Evolutionary conservation across 768 basidiomycete species (phyloP).

Genomic region (Scleroderma bovista): DNA sequence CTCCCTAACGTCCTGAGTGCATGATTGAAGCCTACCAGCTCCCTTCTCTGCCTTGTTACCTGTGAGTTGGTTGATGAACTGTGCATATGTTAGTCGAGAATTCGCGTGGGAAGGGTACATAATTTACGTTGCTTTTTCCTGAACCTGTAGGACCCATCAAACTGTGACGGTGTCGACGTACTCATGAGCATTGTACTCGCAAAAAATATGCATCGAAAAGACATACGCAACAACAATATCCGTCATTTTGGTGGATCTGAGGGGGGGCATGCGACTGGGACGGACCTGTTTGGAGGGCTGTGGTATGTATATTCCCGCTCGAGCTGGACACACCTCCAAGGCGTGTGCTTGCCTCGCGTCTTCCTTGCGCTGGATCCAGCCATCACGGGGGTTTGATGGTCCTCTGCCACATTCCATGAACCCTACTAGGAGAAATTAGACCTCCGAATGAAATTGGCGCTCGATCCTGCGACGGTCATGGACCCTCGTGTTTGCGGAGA

Average conservation of each 20-base stretch:
- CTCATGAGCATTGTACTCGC: too few species aligned
- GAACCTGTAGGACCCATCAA: conserved; percentile 9
- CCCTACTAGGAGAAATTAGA: neutral
- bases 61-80: neutral
- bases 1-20: conserved; percentile 8
- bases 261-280: too few species aligned
- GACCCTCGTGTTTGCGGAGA: neutral
- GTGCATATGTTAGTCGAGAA: neutral
- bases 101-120: neutral
- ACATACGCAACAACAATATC: too few species aligned
- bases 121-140: neutral
- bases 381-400: neutral
- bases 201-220: too few species aligned
- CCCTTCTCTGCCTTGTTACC: neutral
- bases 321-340: too few species aligned
- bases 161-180: neutral
- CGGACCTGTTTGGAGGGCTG: too few species aligned
- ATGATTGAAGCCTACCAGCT: neutral
- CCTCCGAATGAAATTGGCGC: neutral
- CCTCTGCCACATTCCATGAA: neutral
- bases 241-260: too few species aligned
- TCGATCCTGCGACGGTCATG: neutral
- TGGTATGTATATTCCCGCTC: too few species aligned
- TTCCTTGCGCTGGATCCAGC: too few species aligned
- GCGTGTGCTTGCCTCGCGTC: too few species aligned